Evolutionary conservation across 2,329 filamentous ascomycete genomes (phyloP), one percentile per base, ranked within the genome.

Genomic region (Diaporthe citrichinensis): DNA sequence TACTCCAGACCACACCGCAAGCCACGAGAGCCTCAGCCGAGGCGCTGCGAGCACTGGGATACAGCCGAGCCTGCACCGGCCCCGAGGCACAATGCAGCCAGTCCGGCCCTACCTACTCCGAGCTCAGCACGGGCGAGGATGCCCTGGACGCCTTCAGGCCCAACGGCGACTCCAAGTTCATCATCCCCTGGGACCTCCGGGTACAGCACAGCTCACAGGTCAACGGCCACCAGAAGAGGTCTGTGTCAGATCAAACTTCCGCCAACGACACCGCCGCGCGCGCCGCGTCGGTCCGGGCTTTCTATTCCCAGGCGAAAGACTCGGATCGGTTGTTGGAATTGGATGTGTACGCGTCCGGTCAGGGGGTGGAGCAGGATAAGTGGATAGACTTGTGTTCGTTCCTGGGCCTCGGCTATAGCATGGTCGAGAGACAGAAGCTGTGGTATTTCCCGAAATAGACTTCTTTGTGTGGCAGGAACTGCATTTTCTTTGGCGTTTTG

Each of bases 351-450:
- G 65, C 65, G 46, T 69, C 65, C 14, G 65, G 65, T 14, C 49
- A 69, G 49, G 65, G 65, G 46, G 65, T 69, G 65, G 65, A 69
- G 34, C 65, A 69, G 34, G 65, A 69, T 41, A 69, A 69, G 49
- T 69, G 65, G 65, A 69, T 69, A 69, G 65, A 69, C 49, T 7
- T 69, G n/a, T 69, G 65, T 23, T 69, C 65, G 49, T 69, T 69
- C 49, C 23, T 69, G 65, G 65, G 65, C 6, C 49, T 69, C 15
- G 65, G 65, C 1, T 69, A 69, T 23, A 69, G 65, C 65, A 69
- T 69, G 65, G 65, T 69, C 8, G 65, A 69, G 5, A 69, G 65
- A 10, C 65, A 69, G 49, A 69, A 69, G 49, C n/a, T 69, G 49
- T 69, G 65, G 65, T 69, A 69, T 41, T 69, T 69, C 17, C 65